Percentiles rank a stretch among this genome's conserved stretches.
These are phyloP conservation scores for Microcyclospora tardicrescens DNA, from an alignment of 2,329 filamentous ascomycete species.

Conservation along the genomic window DNA sequence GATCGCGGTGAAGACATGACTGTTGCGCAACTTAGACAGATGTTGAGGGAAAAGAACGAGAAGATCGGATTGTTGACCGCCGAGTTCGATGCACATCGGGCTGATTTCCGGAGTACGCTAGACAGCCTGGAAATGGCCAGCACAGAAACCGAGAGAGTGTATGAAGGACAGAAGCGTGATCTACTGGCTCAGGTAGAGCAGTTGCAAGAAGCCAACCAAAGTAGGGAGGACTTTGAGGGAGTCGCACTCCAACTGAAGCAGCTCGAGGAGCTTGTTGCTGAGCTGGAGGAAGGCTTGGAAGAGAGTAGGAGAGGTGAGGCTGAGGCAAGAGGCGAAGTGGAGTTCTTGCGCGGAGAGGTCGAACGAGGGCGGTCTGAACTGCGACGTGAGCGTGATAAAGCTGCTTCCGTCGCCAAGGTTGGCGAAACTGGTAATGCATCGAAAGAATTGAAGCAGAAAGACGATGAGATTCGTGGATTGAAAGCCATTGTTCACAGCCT, in stretches of 20 bases:
- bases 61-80: conserved; percentile 86
- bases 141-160: conserved; percentile 88
- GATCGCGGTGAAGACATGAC: conserved; percentile 9
- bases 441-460: conserved; percentile 81
- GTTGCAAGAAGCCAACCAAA: conserved; percentile 66
- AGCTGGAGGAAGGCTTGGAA: conserved; percentile 91
- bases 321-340: conserved; percentile 87
- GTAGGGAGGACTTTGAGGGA: conserved; percentile 78
- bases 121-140: conserved; percentile 93
- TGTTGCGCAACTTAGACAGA: conserved; percentile 53
- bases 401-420: conserved; percentile 42
- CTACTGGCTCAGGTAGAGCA: conserved; percentile 64
- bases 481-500: conserved; percentile 97
- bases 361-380: conserved; percentile 83
- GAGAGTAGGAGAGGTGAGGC: conserved; percentile 89
- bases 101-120: conserved; percentile 92
- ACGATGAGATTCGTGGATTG: conserved; percentile 91
- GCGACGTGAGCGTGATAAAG: conserved; percentile 75
- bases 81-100: conserved; percentile 88
- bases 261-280: conserved; percentile 88
- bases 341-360: conserved; percentile 88
- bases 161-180: conserved; percentile 83
- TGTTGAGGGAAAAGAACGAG: conserved; percentile 89
- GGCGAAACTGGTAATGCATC: conserved; percentile 24
- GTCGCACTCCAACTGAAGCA: conserved; percentile 88